Base-by-base conservation (phyloP, 179 eudicot genomes). In the Spergularia azorica region DNA sequence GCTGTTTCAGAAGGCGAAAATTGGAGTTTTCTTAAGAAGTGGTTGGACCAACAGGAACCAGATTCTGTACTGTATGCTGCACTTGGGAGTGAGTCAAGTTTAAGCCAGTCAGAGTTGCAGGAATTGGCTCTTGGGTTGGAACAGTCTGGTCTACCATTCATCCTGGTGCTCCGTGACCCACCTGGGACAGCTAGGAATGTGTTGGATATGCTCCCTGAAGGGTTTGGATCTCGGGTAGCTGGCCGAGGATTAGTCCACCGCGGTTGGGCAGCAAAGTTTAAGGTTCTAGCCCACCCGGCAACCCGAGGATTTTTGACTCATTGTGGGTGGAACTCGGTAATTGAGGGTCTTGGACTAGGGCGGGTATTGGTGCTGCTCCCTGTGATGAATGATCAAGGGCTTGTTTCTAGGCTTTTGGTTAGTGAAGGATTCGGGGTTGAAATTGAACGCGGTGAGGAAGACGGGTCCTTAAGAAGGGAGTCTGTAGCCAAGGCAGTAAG, bases 111-210 rank as follows among this genome's bases (percentile, higher is more conserved):
- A 0, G 85, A 86, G 70, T 69, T 88, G 63, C 70, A 50, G 4
- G 87, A 87, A 80, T 43, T 89, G 73, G 87, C 86, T 46, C 65
- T 73, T 11, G 90, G 92, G 36, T 60, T 89, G 16, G 90, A 87
- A 73, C 68, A 78, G 2, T 85, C 85, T 0, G 81, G 78, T 50
- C 59, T 85, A 38, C 85, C 87, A 1, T 89, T 89, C 51, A 56
- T 87, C 12, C 70, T 86, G 75, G 84, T 69, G 3, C 77, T 86
- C 0, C 74, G 89, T 8, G 70, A 72, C 59, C 71, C 58, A 62
- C 68, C 79, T 4, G 77, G 51, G 41, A 64, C 77, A 48, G 18
- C 70, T 16, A 61, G 61, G 36, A 16, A 50, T 55, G 80, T 79
- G 20, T 2, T 63, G 12, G 63, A 60, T 4, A 69, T 71, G 78